A percentile compares a stretch with the other conserved stretches of the same genome.
Evolutionary conservation across 495 filamentous ascomycete species (phyloP).

Genomic region (Penicillium arizonense): DNA sequence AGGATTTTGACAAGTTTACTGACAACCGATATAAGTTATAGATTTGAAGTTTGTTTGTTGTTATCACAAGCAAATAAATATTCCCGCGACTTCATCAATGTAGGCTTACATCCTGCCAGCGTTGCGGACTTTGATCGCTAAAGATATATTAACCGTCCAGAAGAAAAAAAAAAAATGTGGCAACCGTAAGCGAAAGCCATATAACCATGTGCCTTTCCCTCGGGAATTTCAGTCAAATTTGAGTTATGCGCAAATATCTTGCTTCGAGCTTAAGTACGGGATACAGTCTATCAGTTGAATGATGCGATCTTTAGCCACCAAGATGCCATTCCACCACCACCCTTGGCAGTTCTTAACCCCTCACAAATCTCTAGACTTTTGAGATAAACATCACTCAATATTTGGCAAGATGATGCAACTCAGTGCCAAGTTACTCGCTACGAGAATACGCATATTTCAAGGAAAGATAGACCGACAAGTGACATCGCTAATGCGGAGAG

Average conservation of each 20-base stretch:
- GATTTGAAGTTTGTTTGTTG: no score
- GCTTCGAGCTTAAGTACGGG: background rate
- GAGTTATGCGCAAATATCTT: background rate
- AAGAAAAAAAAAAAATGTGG: no score
- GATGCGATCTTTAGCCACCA: conserved; percentile 7
- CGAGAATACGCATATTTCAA: background rate
- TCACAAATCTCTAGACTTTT: background rate
- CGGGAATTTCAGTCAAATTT: no score
- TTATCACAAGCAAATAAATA: no score
- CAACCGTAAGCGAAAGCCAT: no score
- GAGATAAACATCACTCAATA: background rate
- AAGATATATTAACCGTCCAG: no score
- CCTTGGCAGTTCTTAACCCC: background rate
- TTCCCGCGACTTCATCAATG: no score
- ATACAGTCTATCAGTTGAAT: background rate
- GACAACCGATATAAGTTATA: no score
- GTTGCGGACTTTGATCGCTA: no score
- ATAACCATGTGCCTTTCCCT: no score
- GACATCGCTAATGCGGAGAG: background rate
- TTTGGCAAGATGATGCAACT: conserved; percentile 1
- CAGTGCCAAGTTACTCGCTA: background rate
- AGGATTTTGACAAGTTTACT: no score
- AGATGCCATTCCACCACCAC: conserved; percentile 2
- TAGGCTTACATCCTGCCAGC: no score
- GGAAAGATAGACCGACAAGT: background rate